Base-by-base conservation (phyloP, 2,329 filamentous ascomycete species). In the Alternaria infectoria region DNA sequence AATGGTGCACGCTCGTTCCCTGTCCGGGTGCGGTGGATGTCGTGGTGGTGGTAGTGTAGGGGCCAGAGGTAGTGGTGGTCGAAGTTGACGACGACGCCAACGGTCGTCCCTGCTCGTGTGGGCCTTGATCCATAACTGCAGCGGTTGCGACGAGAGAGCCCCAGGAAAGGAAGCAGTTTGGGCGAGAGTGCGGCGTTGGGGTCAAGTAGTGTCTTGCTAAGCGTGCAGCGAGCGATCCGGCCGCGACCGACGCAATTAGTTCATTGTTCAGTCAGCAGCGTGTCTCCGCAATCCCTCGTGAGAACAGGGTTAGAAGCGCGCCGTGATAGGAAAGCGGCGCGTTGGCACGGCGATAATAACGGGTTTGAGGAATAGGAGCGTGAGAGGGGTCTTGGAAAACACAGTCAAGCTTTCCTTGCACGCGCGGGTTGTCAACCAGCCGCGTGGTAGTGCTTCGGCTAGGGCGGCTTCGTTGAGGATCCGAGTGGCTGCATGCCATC, bases 21-120 rank as follows among this genome's bases (percentile, higher is more conserved):
- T 69, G 71, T 19, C 62, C 66, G 17, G 59, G 30, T 15, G 66
- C 61, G 21, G 71, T 68, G 26, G 69, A 67, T 26, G 64, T 75
- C 12, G 73, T 76, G 10, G 75, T 77, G 5, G 74, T 77, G 12
- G 67, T 71, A n/a, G 63, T 66, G 32, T 69, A 69, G 21, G 75
- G 75, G 12, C 74, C 74, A 49, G 72, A 69, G 12, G 65, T 71
- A 10, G 74, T 74, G 30, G 75, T 73, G 4, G 64, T 62, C 15
- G 73, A 68, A 9, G 65, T 67, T 2, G 67, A 71, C n/a, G 71
- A 69, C 45, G 69, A 64, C 23, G 47, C 61, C 19, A 55, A 50
- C 19, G 57, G 66, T 32, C 32, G 66, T 51, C 43, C 59, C 12
- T 65, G 54, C 21, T 67, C 61, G 30, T 57, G 44, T 19, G 57